Base-by-base conservation (phyloP, 371 early-diverging fungal genomes). In the Batrachochytrium dendrobatidis region DNA sequence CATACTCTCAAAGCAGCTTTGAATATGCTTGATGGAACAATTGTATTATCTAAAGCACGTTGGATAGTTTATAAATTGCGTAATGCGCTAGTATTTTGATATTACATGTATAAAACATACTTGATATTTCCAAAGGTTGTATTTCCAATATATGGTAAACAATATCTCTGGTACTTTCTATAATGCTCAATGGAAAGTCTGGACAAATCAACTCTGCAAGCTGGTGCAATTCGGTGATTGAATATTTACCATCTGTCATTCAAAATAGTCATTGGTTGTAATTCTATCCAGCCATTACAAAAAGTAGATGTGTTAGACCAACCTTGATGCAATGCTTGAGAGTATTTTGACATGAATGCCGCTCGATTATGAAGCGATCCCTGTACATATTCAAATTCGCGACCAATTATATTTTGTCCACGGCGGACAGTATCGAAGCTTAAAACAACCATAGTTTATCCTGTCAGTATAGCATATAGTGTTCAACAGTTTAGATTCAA, bases 381-480 rank as follows among this genome's bases (percentile, higher is more conserved):
- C 18, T 34, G 20, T 0, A 66, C 60, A 34, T 62, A 66, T 29
- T 66, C 66, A 33, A 29, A 66, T 49, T 66, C 66, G 4, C 66
- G 66, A 15, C 55, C 32, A 17, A 66, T 24, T 3, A 62, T 53
- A 33, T 66, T 66, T 2, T 46, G 45, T 6, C 65, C 65, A 25
- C 60, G 60, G 15, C 25, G 29, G 32, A 65, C 65, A 33, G 49
- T 60, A 26, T 60, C 60, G 33, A 65, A 65, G 33, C 65, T 65
- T 32, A 6, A 48, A 17, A 20, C 39, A 39, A 20, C n/a, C 39
- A 39, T 39, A 32, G 8, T n/a, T 8, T 22, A 32, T n/a, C 30
- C 30, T 8, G 51, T 51, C 51, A 51, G 51, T 24, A 7, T n/a
- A 39, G 26, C 20, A 3, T 20, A 3, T 45, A 26, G 3, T 4